These are phyloP conservation scores for Paramecium octaurelia DNA, from an alignment of 73 alveolate genomes.

Conservation along the genomic window DNA sequence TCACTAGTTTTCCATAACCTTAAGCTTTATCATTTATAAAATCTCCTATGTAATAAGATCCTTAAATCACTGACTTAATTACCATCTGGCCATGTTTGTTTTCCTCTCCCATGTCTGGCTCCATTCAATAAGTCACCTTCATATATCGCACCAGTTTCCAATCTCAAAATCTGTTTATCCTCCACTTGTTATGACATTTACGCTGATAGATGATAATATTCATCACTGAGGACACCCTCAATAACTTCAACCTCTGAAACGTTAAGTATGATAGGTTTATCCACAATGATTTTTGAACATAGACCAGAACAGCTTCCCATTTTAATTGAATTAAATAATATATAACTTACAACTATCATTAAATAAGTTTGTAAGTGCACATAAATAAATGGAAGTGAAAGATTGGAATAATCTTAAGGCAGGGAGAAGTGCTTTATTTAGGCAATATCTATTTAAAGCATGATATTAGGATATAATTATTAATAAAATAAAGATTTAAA, in stretches of 20 bases:
- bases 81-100: constrained; percentile 57
- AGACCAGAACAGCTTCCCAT: constrained; percentile 49
- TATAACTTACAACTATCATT: background rate
- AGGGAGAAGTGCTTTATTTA: no score
- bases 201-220: background rate
- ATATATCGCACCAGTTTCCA: constrained; percentile 31
- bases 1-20: constrained; percentile 66
- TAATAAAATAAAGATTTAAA: constrained; percentile 3
- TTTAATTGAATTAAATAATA: background rate
- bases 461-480: background rate
- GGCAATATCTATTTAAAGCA: background rate
- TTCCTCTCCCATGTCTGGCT: constrained; percentile 48
- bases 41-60: constrained; percentile 47
- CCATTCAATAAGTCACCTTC: constrained; percentile 51
- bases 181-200: background rate
- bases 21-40: constrained; percentile 41
- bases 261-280: background rate
- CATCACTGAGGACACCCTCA: background rate
- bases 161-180: background rate
- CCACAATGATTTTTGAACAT: background rate
- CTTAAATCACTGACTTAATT: background rate
- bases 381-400: no score
- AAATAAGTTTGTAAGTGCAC: background rate
- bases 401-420: no score
- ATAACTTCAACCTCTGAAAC: background rate